Conservation (phyloP, 1,284 basidiomycete species). For the Pterulicium gracile region DNA sequence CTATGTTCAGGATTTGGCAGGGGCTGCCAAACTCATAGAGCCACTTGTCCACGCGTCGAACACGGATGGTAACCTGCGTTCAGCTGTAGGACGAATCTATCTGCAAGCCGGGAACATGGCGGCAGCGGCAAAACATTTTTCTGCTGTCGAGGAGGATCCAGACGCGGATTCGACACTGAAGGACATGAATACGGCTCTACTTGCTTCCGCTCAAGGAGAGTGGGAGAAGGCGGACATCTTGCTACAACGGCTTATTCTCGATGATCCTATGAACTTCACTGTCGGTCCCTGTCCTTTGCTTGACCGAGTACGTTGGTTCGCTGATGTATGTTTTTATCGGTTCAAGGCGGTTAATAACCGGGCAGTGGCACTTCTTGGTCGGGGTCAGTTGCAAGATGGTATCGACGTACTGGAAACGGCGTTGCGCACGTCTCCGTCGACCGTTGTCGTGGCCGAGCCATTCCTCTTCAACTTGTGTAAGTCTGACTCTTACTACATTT, state of each 20-base stretch:
- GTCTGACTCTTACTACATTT: slow-evolving; percentile 21
- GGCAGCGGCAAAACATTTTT: slow-evolving; percentile 44
- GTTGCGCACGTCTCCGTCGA: slow-evolving; percentile 50
- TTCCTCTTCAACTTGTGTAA: slow-evolving; percentile 74
- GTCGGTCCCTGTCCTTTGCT: slow-evolving; percentile 26
- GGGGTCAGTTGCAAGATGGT: slow-evolving; percentile 61
- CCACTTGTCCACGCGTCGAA: slow-evolving; percentile 35
- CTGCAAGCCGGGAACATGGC: slow-evolving; percentile 57
- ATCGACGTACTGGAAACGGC: slow-evolving; percentile 57
- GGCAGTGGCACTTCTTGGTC: slow-evolving; percentile 55
- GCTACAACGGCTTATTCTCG: slow-evolving; percentile 32
- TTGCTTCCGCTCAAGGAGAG: slow-evolving; percentile 55
- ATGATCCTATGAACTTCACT: slow-evolving; percentile 46
- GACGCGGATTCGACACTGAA: slow-evolving; percentile 31
- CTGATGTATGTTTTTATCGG: not conserved
- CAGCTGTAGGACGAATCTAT: slow-evolving; percentile 62
- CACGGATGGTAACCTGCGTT: slow-evolving; percentile 39
- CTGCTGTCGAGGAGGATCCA: slow-evolving; percentile 34
- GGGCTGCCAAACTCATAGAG: slow-evolving; percentile 51
- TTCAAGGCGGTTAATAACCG: slow-evolving; percentile 68
- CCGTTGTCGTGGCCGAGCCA: slow-evolving; percentile 63
- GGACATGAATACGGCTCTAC: slow-evolving; percentile 50
- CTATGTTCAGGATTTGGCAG: slow-evolving; percentile 48
- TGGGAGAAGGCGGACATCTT: slow-evolving; percentile 44
- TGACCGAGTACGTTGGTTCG: not conserved